Percentiles rank a stretch among this genome's conserved stretches.
Conservation (phyloP, 192 early-diverging fungal genomes). For the Phlyctochytrium planicorne region DNA sequence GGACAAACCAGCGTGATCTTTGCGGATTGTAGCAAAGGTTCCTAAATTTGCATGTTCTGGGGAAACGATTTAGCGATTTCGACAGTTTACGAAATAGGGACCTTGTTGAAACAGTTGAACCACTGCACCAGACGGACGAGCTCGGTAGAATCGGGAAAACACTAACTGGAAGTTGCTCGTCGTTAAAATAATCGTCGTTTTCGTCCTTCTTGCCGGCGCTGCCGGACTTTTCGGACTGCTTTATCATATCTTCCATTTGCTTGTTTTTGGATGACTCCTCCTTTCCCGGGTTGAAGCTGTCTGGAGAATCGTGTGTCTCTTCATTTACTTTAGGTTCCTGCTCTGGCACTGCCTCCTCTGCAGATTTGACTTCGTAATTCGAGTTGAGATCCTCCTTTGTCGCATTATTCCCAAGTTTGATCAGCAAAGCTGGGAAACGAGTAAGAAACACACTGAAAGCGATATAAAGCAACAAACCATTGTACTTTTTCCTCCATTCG, state of each 20-base stretch:
- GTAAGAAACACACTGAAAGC: no score
- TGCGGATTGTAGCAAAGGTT: conserved; percentile 47
- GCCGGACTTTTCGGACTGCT: conserved; percentile 19
- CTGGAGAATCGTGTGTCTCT: background rate
- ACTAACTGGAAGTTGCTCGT: conserved; percentile 5
- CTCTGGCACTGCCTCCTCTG: background rate
- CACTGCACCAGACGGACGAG: conserved; percentile 46
- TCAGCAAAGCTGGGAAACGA: no score
- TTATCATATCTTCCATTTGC: conserved; percentile 24
- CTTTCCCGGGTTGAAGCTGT: background rate
- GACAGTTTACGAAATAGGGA: background rate
- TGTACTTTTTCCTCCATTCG: background rate
- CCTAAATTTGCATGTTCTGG: conserved; percentile 46
- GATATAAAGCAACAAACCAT: no score
- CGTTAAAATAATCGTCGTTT: conserved; percentile 4
- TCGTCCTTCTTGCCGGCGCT: conserved; percentile 19
- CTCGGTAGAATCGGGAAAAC: conserved; percentile 26
- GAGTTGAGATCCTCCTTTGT: background rate
- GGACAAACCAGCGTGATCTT: conserved; percentile 45
- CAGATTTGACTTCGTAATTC: background rate
- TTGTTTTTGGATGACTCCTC: conserved; percentile 10
- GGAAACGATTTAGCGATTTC: background rate
- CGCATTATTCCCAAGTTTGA: no score
- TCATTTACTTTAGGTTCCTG: background rate
- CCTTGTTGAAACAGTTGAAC: conserved; percentile 21